Base-by-base conservation (phyloP, 1,284 basidiomycete genomes). In the Pholiota adiposa region DNA sequence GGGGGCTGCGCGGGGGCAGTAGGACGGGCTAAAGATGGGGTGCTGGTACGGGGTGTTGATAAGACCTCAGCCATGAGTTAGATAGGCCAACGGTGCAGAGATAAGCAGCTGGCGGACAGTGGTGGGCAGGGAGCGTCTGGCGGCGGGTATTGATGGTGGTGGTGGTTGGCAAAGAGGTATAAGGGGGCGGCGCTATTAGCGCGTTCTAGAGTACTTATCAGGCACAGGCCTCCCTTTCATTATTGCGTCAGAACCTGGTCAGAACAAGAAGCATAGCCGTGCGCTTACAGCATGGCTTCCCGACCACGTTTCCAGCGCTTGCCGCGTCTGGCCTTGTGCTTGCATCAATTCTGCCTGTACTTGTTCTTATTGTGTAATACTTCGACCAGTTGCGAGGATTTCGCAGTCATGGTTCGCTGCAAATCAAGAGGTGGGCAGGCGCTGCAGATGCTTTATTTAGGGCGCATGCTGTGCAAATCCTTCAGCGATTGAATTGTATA, bases 171-270 rank as follows among this genome's bases (percentile, higher is more conserved):
- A 25, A 62, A 52, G 38, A 51, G 56, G 41, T 58, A 34, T 54
- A 58, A 63, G 55, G 53, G 60, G 36, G 60, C 58, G 63, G 64
- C 63, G 62, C 64, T 63, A 63, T 54, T 59, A 59, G 44, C 41
- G 54, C 56, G 48, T 55, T 55, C 50, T 58, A 54, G n/a, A n/a
- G 51, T 51, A 46, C 36, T 38, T 58, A 65, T 65, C 62, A 65
- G 59, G 60, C 46, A 65, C 62, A 52, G 41, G 38, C 51, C 16
- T 52, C 25, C 51, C 50, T 51, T 57, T 59, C 58, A 59, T 61
- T 33, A 61, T 58, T 48, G 58, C 54, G 56, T 49, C 43, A 56
- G 51, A 46, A n/a, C n/a, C n/a, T n/a, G n/a, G n/a, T n/a, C n/a
- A n/a, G n/a, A 54, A 59, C 4, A 21, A 44, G 58, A 59, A 59